Evolutionary conservation across 2,329 filamentous ascomycete species (phyloP).

Genomic region (Venturia aucupariae): DNA sequence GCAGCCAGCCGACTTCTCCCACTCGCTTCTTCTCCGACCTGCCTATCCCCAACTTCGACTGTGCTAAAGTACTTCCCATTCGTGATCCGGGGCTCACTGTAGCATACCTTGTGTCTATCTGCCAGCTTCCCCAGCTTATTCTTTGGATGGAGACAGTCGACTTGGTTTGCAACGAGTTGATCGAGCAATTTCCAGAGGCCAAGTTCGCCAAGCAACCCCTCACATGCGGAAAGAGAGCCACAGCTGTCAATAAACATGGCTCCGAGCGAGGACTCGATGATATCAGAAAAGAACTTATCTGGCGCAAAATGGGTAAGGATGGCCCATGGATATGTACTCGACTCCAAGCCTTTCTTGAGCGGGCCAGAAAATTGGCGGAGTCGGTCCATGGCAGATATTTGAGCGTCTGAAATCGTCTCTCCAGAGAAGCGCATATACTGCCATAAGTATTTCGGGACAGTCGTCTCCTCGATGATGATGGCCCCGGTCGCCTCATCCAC

Average conservation of each 20-base stretch:
- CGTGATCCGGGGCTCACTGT: neutral
- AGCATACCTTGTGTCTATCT: neutral
- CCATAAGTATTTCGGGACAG: constrained; percentile 47
- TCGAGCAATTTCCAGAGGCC: constrained; percentile 58
- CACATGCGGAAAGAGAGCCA: constrained; percentile 52
- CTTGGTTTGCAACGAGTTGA: constrained; percentile 45
- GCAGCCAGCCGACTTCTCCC: neutral
- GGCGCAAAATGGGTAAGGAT: constrained; percentile 55
- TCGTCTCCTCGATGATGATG: constrained; percentile 20
- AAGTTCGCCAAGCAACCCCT: constrained; percentile 49
- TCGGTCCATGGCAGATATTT: constrained; percentile 36
- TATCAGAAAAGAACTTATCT: constrained; percentile 73
- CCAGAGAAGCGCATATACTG: constrained; percentile 57
- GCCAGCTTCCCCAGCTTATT: constrained; percentile 57
- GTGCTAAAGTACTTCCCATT: neutral
- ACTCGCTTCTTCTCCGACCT: neutral
- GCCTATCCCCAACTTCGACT: neutral
- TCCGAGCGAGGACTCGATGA: constrained; percentile 72
- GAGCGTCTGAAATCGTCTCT: constrained; percentile 37
- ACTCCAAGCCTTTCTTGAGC: neutral
- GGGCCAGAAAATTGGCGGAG: constrained; percentile 36
- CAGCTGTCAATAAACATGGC: constrained; percentile 73
- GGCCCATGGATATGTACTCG: constrained; percentile 62
- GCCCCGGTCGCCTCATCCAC: constrained; percentile 20
- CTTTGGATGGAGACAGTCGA: constrained; percentile 55